These are phyloP conservation scores for Castanea sativa DNA, from an alignment of 306 rosid species.

Conservation along the genomic window DNA sequence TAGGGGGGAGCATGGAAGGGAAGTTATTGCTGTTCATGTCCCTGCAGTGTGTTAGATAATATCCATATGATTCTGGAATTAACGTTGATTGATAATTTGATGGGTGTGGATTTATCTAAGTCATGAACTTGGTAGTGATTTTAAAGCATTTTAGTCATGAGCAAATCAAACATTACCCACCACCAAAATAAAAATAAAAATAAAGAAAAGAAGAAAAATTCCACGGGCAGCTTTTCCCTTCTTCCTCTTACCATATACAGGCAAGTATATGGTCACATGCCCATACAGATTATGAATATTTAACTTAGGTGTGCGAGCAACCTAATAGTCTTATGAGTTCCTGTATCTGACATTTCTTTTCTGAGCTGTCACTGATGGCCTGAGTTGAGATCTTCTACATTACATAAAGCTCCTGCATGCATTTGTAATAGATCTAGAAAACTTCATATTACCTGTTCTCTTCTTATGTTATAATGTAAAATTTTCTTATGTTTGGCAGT, in stretches of 20 bases:
- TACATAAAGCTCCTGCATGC: no score
- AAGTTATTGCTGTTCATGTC: not conserved
- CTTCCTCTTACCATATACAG: not conserved
- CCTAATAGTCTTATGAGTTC: not conserved
- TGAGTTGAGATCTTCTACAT: no score
- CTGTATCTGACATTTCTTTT: not conserved
- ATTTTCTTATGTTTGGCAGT: conserved; percentile 45
- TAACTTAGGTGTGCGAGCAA: not conserved
- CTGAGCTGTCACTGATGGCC: not conserved
- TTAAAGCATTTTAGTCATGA: not conserved
- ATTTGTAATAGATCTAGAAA: not conserved
- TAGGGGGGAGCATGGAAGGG: not conserved
- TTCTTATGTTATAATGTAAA: conserved; percentile 5
- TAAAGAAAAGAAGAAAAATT: not conserved
- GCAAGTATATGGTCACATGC: not conserved
- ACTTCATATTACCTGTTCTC: conserved; percentile 13
- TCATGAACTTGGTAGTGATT: not conserved
- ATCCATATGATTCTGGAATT: not conserved
- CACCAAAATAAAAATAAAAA: no score
- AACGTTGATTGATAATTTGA: not conserved
- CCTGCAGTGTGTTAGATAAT: not conserved
- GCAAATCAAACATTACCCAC: not conserved
- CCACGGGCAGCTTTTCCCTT: not conserved
- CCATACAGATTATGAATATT: not conserved
- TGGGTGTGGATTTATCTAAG: not conserved